These are phyloP conservation scores for Westerdykella aurantiaca DNA, from an alignment of 2,329 filamentous ascomycete species.

Conservation along the genomic window DNA sequence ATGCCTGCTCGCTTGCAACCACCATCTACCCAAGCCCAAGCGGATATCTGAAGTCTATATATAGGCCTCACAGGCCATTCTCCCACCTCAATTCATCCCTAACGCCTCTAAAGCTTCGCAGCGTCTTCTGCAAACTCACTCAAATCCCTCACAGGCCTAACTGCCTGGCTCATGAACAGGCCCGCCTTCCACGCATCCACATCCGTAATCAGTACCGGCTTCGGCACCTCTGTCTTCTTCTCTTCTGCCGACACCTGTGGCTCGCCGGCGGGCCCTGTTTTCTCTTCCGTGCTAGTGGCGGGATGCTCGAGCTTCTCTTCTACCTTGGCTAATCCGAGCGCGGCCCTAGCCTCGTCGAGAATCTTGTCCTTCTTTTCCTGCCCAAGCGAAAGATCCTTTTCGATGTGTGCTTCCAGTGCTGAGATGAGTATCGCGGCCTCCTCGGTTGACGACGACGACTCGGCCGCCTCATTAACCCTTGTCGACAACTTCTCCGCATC, in stretches of 20 bases:
- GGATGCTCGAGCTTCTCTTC: conserved; percentile 12
- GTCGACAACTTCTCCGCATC: conserved; percentile 40
- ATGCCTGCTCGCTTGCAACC: too few species aligned
- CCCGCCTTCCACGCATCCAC: conserved; percentile 74
- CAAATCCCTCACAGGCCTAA: conserved; percentile 67
- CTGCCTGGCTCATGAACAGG: conserved; percentile 65
- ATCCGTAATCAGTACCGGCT: conserved; percentile 63
- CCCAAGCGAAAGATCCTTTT: conserved; percentile 41
- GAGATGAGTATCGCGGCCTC: conserved; percentile 40
- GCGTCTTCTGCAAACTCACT: conserved; percentile 81
- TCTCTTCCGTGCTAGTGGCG: conserved; percentile 41
- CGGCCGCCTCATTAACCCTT: conserved; percentile 42
- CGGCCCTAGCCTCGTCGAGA: conserved; percentile 45
- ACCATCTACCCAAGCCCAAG: too few species aligned
- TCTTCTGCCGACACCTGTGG: conserved; percentile 4
- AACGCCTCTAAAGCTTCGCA: conserved; percentile 61
- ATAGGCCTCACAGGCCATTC: too few species aligned
- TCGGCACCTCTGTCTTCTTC: conserved; percentile 17
- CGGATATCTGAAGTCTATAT: too few species aligned
- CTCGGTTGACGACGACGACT: conserved; percentile 39
- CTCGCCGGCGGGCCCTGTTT: conserved; percentile 37
- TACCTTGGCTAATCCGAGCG: conserved; percentile 38
- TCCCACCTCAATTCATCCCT: neutral
- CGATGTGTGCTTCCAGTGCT: conserved; percentile 47
- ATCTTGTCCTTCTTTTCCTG: conserved; percentile 47